Evolutionary conservation across 2,329 filamentous ascomycete species (phyloP), one percentile per base, ranked within the genome.

Genomic region (Sclerotiophoma versabilis): DNA sequence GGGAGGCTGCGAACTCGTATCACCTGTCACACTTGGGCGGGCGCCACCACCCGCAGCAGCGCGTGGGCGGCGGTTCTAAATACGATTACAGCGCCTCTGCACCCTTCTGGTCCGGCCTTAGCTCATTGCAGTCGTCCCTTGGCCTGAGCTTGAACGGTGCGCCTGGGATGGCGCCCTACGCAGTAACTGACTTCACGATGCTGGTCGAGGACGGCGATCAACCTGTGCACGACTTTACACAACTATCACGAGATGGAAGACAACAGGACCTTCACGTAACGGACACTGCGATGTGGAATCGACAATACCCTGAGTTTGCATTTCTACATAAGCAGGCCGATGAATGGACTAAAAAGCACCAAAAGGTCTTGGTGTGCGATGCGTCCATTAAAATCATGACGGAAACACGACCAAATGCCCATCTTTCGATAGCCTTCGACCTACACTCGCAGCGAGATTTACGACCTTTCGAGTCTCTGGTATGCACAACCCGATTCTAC

Each of bases 381-480:
- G 75, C 75, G 0, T 76, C 75, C 0, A 69, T 79, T 43, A 75
- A 76, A 12, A 64, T 79, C 25, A 74, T 77, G 54, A 73, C 69
- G 0, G 69, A 73, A n/a, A 62, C 63, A n/a, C 71, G 71, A 42
- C 73, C 71, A 5, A 68, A 62, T 20, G 66, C 73, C 8, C 65
- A 72, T 4, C 60, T 76, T 2, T 64, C 65, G 6, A 71, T 75
- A 22, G 58, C 65, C 1, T 69, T 73, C 46, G 62, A 69, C n/a
- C 54, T 78, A 17, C 62, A 68, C 5, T 71, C 73, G 15, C 68
- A 73, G 44, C 60, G 72, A 6, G 64, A 74, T 43, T 58, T 76
- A 6, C 62, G 62, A 11, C 27, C 48, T 3, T 74, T 64, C 46
- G 65, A 72, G 9, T 60, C 65, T 14, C 60, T 75, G 20, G 60